These are phyloP conservation scores for Telopea speciosissima DNA, from an alignment of 177 flowering plant genomes.

Conservation along the genomic window DNA sequence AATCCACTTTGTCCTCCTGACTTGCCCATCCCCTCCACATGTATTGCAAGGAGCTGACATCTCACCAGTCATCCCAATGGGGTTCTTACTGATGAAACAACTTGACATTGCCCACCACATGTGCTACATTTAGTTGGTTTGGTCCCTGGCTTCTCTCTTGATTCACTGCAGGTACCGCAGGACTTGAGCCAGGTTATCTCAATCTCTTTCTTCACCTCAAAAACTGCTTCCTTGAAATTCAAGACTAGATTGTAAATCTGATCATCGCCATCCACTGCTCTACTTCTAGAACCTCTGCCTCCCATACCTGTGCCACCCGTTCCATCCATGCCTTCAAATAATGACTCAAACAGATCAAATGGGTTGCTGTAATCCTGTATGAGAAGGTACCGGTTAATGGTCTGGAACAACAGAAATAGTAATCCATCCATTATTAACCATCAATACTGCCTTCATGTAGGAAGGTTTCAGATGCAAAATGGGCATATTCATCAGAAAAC, in stretches of 20 bases:
- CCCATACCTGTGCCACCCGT: slow-evolving; percentile 66
- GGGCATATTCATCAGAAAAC: too few species aligned
- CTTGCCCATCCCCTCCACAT: slow-evolving; percentile 82
- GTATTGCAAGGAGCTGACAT: slow-evolving; percentile 66
- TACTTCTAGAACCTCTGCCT: slow-evolving; percentile 50
- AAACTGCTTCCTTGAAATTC: slow-evolving; percentile 78
- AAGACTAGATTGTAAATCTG: slow-evolving; percentile 63
- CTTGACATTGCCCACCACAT: slow-evolving; percentile 94
- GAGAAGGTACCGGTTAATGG: neutral
- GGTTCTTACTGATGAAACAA: slow-evolving; percentile 69
- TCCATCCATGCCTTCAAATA: slow-evolving; percentile 70
- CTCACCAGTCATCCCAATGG: slow-evolving; percentile 80
- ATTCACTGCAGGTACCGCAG: slow-evolving; percentile 72
- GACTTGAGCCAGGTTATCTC: too few species aligned
- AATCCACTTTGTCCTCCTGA: slow-evolving; percentile 67
- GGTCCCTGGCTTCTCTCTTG: slow-evolving; percentile 88
- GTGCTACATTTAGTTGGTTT: slow-evolving; percentile 58
- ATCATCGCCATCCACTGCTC: slow-evolving; percentile 80
- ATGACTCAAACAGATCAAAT: slow-evolving; percentile 75
- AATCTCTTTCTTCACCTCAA: too few species aligned
- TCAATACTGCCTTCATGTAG: too few species aligned
- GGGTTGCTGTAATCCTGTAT: slow-evolving; percentile 88
- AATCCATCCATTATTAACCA: neutral
- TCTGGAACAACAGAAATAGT: neutral
- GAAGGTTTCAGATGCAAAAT: too few species aligned